Conservation (phyloP, 805 yeast species). For the Starmerella asiatica region DNA sequence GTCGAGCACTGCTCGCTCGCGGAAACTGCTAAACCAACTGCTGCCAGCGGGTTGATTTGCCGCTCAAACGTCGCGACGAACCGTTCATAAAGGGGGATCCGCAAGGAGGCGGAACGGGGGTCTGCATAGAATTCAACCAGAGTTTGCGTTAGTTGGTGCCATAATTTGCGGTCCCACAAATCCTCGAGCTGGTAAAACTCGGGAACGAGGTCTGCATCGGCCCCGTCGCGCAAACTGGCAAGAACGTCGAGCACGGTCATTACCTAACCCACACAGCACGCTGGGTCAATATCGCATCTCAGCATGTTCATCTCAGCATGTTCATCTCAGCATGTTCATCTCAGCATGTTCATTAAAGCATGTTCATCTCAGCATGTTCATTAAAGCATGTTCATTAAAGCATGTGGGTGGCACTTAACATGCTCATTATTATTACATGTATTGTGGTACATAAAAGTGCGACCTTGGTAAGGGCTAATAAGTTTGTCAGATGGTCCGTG, state of each 20-base stretch:
- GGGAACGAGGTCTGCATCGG: conserved; percentile 50
- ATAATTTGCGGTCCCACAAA: conserved; percentile 71
- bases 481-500: too few species aligned
- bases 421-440: too few species aligned
- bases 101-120: conserved; percentile 39
- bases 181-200: conserved; percentile 64
- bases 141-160: conserved; percentile 81
- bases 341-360: too few species aligned
- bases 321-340: too few species aligned
- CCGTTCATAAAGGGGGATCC: conserved; percentile 53
- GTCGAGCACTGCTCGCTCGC: conserved; percentile 36
- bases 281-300: too few species aligned
- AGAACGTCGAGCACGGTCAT: neutral
- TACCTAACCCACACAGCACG: too few species aligned
- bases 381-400: too few species aligned
- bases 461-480: too few species aligned
- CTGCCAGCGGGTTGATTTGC: conserved; percentile 65
- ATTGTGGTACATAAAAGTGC: too few species aligned
- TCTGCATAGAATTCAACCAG: conserved; percentile 48
- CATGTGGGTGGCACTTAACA: too few species aligned
- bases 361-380: too few species aligned
- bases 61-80: conserved; percentile 55
- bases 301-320: too few species aligned
- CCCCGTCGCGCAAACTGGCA: conserved; percentile 43
- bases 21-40: conserved; percentile 56